Conservation (phyloP, 495 filamentous ascomycete genomes). For the Aspergillus mulundensis region DNA sequence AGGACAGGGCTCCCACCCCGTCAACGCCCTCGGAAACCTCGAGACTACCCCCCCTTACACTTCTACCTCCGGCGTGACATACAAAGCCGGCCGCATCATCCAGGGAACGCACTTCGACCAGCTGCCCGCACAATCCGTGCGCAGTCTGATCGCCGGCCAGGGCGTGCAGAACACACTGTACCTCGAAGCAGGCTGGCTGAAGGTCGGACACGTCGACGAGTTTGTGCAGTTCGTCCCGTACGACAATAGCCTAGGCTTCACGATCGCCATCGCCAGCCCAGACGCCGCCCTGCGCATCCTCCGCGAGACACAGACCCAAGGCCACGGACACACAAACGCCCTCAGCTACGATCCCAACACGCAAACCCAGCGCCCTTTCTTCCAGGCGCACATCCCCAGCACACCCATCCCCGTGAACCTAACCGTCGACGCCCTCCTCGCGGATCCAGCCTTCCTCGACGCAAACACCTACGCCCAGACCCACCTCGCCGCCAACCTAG, state of each 20-base stretch:
- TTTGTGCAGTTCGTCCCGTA: constrained; percentile 12
- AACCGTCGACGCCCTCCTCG: too few relatives aligned
- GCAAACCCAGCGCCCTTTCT: too few relatives aligned
- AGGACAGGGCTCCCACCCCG: too few relatives aligned
- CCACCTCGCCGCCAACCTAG: too few relatives aligned
- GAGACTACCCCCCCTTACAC: constrained; percentile 5
- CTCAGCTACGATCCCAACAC: too few relatives aligned
- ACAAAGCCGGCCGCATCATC: constrained; percentile 8
- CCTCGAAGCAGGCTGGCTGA: constrained; percentile 9
- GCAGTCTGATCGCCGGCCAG: neutral
- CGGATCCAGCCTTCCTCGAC: too few relatives aligned
- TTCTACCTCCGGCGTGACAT: neutral
- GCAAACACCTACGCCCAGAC: too few relatives aligned
- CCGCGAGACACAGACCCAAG: too few relatives aligned
- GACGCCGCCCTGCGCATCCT: neutral
- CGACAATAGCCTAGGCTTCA: constrained; percentile 6
- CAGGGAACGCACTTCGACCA: constrained; percentile 1
- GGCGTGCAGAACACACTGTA: constrained; percentile 5
- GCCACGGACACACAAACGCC: too few relatives aligned
- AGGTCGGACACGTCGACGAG: constrained; percentile 6
- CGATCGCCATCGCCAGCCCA: constrained; percentile 5
- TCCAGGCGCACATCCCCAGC: too few relatives aligned
- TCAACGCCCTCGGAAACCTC: too few relatives aligned
- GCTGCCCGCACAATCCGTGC: neutral
- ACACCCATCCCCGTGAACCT: too few relatives aligned